Base-by-base conservation (phyloP, 768 basidiomycete species). In the Leccinum olivaceopallidum region DNA sequence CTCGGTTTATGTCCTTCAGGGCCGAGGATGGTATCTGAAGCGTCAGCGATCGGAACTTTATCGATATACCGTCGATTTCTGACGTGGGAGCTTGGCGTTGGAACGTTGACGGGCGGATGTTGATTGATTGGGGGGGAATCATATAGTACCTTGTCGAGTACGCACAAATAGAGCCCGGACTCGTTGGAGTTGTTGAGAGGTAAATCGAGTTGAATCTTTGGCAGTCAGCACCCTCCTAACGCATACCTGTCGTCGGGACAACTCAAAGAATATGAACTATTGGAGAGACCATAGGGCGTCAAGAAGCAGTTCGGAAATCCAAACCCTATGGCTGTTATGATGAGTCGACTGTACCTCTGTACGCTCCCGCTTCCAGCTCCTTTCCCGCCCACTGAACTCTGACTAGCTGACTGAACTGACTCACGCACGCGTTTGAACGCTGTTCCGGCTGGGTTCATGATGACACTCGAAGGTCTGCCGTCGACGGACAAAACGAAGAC, bases 401-500 rank as follows among this genome's bases (percentile, higher is more conserved):
- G 32, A 32, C 32, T 10, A 10, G 32, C 32, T 32, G 10, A 32
- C 32, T 32, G 32, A 18, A 42, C 18, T 51, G n/a, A 26, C 32
- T 34, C 32, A 49, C 32, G 20, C 28, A 34, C 52, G n/a, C 30
- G 30, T 28, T 28, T 28, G 28, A 28, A 28, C 28, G 30, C 49
- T 51, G 59, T 13, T 65, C n/a, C 98, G 92, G 85, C 96, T 13
- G 97, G 97, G 2, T 97, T 98, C 78, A 78, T 98, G 78, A 94
- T 98, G 90, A 95, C 94, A 1, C 80, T 96, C 67, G 98, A 99
- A 71, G 97, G 97, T 32, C 78, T 98, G 49, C 97, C 97, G 14
- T 97, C 96, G 20, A 99, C 97, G 9, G 98, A 99, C 79, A 98
- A 99, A 34, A 12, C 82, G 98, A 99, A 75, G 97, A 99, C 77